These are phyloP conservation scores for Arachnomyces sp. DNA, from an alignment of 2,329 filamentous ascomycete genomes.

Conservation along the genomic window DNA sequence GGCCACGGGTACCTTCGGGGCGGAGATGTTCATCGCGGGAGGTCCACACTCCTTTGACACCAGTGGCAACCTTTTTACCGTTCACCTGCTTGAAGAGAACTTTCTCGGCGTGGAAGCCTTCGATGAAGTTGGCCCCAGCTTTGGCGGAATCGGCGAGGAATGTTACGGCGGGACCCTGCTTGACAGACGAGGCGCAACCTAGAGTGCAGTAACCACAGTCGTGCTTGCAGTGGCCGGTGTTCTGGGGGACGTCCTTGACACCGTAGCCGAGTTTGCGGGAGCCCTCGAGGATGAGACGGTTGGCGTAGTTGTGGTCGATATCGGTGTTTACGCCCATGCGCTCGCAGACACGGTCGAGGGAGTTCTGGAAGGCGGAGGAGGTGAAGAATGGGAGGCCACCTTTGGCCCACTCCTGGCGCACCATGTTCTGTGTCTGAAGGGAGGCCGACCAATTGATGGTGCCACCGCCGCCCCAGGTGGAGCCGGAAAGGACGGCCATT, in stretches of 20 bases:
- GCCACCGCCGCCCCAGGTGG: conserved; percentile 76
- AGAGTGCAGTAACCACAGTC: conserved; percentile 60
- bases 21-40: conserved; percentile 58
- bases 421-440: conserved; percentile 62
- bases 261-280: conserved; percentile 63
- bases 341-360: conserved; percentile 67
- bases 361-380: conserved; percentile 64
- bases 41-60: conserved; percentile 67
- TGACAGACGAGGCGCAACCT: conserved; percentile 57
- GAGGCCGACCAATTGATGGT: conserved; percentile 76
- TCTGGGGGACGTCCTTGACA: conserved; percentile 65
- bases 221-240: conserved; percentile 65
- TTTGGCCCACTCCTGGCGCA: conserved; percentile 73
- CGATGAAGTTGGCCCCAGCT: conserved; percentile 71
- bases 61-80: conserved; percentile 53
- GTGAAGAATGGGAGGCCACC: conserved; percentile 64
- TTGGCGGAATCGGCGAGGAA: conserved; percentile 73
- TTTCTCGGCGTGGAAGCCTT: conserved; percentile 66
- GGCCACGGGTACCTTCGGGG: conserved; percentile 43
- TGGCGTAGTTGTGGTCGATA: conserved; percentile 65
- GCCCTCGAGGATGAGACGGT: conserved; percentile 65
- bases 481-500: conserved; percentile 57
- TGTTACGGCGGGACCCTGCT: conserved; percentile 67
- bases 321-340: conserved; percentile 66
- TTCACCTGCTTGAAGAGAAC: conserved; percentile 57